These are phyloP conservation scores for Ceratocystis eucalypticola DNA, from an alignment of 2,329 filamentous ascomycete species.

Conservation along the genomic window DNA sequence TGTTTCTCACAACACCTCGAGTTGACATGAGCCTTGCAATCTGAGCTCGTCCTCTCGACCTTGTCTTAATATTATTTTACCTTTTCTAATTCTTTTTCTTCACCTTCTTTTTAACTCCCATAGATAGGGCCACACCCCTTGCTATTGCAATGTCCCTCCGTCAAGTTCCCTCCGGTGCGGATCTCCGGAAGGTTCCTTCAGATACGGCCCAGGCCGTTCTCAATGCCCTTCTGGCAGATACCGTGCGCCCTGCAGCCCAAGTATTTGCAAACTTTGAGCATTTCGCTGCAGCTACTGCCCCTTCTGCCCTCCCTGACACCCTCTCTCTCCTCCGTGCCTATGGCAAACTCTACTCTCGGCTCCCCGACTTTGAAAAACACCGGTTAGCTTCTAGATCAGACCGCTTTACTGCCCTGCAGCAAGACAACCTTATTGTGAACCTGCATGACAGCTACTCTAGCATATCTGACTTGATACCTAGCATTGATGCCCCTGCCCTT, in stretches of 20 bases:
- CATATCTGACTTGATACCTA: constrained; percentile 29
- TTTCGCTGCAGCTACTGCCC: neutral
- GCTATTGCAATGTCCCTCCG: neutral
- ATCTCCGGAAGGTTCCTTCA: constrained; percentile 1
- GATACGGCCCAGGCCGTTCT: neutral
- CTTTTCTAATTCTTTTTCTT: neutral
- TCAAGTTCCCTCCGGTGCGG: neutral
- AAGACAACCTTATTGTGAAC: constrained; percentile 21
- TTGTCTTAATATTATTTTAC: neutral
- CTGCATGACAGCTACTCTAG: constrained; percentile 27
- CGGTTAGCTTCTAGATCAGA: constrained; percentile 5
- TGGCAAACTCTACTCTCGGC: neutral
- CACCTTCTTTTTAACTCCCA: neutral
- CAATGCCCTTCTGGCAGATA: neutral
- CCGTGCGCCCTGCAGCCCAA: neutral
- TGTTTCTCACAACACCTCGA: neutral
- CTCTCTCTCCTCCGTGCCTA: constrained; percentile 15
- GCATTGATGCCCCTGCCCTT: constrained; percentile 24
- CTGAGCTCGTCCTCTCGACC: neutral
- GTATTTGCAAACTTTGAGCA: constrained; percentile 1
- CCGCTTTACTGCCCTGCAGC: neutral
- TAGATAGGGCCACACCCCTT: neutral
- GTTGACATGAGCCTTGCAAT: neutral
- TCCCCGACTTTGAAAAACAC: constrained; percentile 11
- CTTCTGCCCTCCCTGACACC: constrained; percentile 7